Percentiles rank a stretch among this genome's conserved stretches.
Evolutionary conservation across 2,329 filamentous ascomycete genomes (phyloP).

Genomic region (Fusarium ambrosium): DNA sequence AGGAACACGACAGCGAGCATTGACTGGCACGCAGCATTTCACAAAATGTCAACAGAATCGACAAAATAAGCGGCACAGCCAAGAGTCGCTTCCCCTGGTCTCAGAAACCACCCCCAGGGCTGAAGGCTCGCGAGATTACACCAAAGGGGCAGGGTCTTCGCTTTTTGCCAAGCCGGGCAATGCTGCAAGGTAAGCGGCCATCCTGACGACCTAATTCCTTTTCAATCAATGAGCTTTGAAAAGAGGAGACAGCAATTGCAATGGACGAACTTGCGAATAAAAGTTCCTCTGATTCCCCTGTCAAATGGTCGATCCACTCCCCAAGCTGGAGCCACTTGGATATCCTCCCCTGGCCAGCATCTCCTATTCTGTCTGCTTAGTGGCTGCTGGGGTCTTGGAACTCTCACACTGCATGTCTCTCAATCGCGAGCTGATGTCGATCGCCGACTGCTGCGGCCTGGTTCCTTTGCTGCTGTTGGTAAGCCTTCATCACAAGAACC

Average conservation of each 20-base stretch:
- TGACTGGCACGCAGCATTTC: not conserved
- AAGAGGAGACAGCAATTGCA: not conserved
- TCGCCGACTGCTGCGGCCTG: not conserved
- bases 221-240: not conserved
- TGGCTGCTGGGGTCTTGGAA: not conserved
- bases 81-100: constrained; percentile 37
- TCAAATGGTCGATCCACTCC: constrained; percentile 11
- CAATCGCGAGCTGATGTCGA: constrained; percentile 1
- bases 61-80: constrained; percentile 40
- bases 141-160: constrained; percentile 7
- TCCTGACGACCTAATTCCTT: not conserved
- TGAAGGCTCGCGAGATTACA: constrained; percentile 27
- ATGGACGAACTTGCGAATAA: not conserved
- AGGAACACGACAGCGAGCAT: not conserved
- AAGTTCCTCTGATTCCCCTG: not conserved
- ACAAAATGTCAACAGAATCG: not conserved
- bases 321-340: not conserved
- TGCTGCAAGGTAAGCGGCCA: not conserved
- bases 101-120: constrained; percentile 22
- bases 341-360: not conserved
- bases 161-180: not conserved
- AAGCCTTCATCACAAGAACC: constrained; percentile 4
- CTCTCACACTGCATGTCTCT: constrained; percentile 6
- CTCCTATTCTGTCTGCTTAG: constrained; percentile 1
- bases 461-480: constrained; percentile 17